phyloP scores from a whole-genome alignment of 1,139 yeast species.

The Geotrichum fermentans region DNA sequence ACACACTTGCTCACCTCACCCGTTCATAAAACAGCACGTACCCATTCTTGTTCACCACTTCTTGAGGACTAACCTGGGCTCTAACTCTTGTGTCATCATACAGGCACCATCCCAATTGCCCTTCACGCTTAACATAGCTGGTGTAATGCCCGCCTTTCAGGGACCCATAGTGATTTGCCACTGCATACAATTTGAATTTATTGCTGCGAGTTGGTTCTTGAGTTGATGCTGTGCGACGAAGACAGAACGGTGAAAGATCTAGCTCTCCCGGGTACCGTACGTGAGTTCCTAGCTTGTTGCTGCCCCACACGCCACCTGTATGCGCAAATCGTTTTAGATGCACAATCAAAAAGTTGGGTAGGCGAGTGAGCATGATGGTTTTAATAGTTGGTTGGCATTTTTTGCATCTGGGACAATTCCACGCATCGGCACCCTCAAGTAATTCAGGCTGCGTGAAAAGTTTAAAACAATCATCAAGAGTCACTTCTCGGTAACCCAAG shows the following conservation, averaged over 20 bases:
- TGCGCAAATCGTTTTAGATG: constrained; percentile 75
- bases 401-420: constrained; percentile 85
- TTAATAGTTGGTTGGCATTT: constrained; percentile 62
- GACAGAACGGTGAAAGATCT: constrained; percentile 69
- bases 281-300: constrained; percentile 56
- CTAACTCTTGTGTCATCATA: constrained; percentile 68
- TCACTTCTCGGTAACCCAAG: constrained; percentile 34
- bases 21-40: constrained; percentile 64
- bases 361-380: constrained; percentile 60
- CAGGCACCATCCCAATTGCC: constrained; percentile 61
- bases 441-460: constrained; percentile 64
- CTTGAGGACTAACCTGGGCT: constrained; percentile 39
- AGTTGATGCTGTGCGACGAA: constrained; percentile 15
- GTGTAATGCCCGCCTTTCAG: constrained; percentile 92
- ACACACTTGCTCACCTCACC: no score
- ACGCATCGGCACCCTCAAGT: constrained; percentile 78
- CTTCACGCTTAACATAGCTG: constrained; percentile 64
- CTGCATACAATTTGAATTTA: constrained; percentile 70
- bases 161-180: constrained; percentile 80
- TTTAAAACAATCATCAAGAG: constrained; percentile 60
- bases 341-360: constrained; percentile 67
- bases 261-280: constrained; percentile 55
- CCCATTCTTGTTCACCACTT: constrained; percentile 60
- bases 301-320: constrained; percentile 36
- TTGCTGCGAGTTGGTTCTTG: neutral